A percentile compares a stretch with the other conserved stretches of the same genome.
These are phyloP conservation scores for Luvunga scandens DNA, from an alignment of 345 rosid species.

Conservation along the genomic window DNA sequence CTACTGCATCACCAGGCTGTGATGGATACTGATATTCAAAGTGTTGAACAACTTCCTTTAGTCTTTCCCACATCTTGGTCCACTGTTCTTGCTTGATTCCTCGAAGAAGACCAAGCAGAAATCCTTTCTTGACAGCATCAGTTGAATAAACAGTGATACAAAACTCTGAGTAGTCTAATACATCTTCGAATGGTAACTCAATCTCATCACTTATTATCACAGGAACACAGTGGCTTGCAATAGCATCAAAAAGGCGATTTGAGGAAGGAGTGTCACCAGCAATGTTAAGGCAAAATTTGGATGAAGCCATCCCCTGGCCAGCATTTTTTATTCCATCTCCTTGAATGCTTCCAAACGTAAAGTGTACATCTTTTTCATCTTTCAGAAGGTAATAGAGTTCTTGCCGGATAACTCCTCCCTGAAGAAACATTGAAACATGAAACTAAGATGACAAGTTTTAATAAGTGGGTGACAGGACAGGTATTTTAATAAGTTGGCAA, in stretches of 20 bases:
- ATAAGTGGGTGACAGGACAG: not conserved
- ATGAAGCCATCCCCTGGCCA: conserved; percentile 80
- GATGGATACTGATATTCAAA: conserved; percentile 74
- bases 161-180: conserved; percentile 76
- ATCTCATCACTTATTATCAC: conserved; percentile 84
- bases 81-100: conserved; percentile 52
- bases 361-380: conserved; percentile 86
- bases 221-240: conserved; percentile 83
- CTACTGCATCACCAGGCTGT: conserved; percentile 70
- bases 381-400: conserved; percentile 83
- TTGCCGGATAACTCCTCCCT: conserved; percentile 86
- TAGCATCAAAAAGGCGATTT: conserved; percentile 86
- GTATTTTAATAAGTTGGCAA: not conserved
- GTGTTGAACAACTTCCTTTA: conserved; percentile 52
- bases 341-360: conserved; percentile 65
- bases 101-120: conserved; percentile 60
- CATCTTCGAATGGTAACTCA: conserved; percentile 89
- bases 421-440: not conserved
- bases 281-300: conserved; percentile 84
- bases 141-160: conserved; percentile 65
- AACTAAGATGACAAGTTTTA: too few relatives aligned
- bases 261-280: conserved; percentile 98
- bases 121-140: conserved; percentile 67
- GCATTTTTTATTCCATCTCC: conserved; percentile 65
- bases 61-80: conserved; percentile 72